Evolutionary conservation across 805 yeast genomes (phyloP).

Genomic region (Hanseniaspora jakobsenii): DNA sequence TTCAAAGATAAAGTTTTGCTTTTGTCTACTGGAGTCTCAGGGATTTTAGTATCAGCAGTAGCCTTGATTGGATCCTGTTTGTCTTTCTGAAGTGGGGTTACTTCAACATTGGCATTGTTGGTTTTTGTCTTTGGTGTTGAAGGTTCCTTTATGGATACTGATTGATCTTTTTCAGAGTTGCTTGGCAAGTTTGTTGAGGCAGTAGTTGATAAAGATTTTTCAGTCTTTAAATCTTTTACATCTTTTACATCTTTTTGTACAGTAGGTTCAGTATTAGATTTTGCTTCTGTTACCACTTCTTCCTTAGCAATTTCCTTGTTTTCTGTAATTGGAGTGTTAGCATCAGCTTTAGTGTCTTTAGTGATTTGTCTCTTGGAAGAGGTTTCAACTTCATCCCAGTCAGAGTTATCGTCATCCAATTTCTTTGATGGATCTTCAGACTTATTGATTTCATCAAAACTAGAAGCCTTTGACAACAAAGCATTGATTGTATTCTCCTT

Average conservation of each 20-base stretch:
- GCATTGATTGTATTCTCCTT: constrained; percentile 24
- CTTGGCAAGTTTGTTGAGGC: too few relatives aligned
- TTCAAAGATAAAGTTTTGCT: constrained; percentile 52
- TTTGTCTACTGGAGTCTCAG: constrained; percentile 20
- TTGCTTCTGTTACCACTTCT: not conserved
- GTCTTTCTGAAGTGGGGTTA: too few relatives aligned
- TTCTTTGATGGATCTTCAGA: constrained; percentile 29
- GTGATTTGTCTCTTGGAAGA: not conserved
- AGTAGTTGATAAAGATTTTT: too few relatives aligned
- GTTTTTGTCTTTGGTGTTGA: too few relatives aligned
- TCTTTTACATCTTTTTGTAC: constrained; percentile 8
- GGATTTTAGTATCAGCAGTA: not conserved
- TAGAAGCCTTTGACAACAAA: constrained; percentile 24
- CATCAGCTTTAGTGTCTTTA: constrained; percentile 16
- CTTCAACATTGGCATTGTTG: too few relatives aligned
- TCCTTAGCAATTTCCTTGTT: too few relatives aligned
- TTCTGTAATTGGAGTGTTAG: constrained; percentile 6
- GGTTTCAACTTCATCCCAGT: constrained; percentile 20
- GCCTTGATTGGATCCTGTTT: constrained; percentile 15
- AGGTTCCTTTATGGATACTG: too few relatives aligned
- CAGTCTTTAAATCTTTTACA: too few relatives aligned
- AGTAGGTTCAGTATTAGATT: constrained; percentile 3
- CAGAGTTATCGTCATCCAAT: constrained; percentile 23
- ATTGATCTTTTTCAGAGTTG: too few relatives aligned
- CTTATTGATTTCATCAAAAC: constrained; percentile 24